phyloP scores from a whole-genome alignment of 2,329 filamentous ascomycete genomes.

The Clarireedia monteithiana region DNA sequence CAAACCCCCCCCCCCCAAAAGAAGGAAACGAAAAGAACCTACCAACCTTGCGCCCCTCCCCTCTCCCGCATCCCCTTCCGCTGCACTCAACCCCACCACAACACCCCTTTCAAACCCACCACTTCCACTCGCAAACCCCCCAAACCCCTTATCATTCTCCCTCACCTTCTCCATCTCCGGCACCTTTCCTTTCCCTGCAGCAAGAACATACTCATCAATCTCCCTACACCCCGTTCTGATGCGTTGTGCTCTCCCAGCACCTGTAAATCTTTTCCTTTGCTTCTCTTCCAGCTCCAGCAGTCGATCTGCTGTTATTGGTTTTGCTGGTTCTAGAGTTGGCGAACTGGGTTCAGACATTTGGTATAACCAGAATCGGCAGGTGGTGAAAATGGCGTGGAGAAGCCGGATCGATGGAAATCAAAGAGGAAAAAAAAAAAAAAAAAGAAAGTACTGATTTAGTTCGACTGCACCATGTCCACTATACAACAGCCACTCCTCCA shows the following conservation, averaged over 20 bases:
- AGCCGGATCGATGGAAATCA: background rate
- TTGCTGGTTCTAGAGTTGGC: constrained; percentile 11
- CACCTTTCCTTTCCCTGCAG: constrained; percentile 12
- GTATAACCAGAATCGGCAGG: background rate
- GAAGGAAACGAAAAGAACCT: constrained; percentile 9
- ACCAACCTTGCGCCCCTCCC: constrained; percentile 23
- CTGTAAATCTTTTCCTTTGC: constrained; percentile 16
- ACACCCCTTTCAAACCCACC: constrained; percentile 18
- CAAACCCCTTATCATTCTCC: background rate
- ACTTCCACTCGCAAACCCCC: no score
- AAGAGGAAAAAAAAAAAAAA: background rate
- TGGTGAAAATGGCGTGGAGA: background rate
- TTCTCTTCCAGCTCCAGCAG: constrained; percentile 20
- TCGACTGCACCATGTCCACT: no score
- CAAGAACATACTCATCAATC: constrained; percentile 17
- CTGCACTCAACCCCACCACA: constrained; percentile 25
- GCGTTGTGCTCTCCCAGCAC: background rate
- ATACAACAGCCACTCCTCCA: no score
- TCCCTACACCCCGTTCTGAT: constrained; percentile 21
- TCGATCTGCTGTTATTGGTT: constrained; percentile 19
- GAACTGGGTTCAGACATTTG: constrained; percentile 16
- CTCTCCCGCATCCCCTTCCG: constrained; percentile 22
- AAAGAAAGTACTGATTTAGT: no score
- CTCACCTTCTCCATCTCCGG: background rate
- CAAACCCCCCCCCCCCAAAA: no score